Conservation (phyloP, 192 early-diverging fungal species). For the Rhizoclosmatium sp. region DNA sequence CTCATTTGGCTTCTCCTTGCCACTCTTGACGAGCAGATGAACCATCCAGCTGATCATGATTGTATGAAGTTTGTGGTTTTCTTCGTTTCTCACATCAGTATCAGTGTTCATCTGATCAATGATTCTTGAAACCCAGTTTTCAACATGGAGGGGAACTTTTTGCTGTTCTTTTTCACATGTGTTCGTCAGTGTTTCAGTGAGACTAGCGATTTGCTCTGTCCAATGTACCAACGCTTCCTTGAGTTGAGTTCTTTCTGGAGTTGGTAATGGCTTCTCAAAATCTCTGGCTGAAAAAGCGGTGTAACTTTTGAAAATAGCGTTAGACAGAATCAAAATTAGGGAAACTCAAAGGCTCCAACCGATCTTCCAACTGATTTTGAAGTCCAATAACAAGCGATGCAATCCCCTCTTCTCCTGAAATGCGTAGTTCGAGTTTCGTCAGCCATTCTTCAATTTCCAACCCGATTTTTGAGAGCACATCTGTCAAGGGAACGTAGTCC, state of each 20-base stretch:
- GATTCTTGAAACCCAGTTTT: constrained; percentile 57
- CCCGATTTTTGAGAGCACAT: constrained; percentile 47
- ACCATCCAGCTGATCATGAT: constrained; percentile 63
- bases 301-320: constrained; percentile 39
- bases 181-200: constrained; percentile 57
- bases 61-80: constrained; percentile 66
- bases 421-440: constrained; percentile 55
- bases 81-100: constrained; percentile 61
- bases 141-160: constrained; percentile 62
- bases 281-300: constrained; percentile 56
- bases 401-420: constrained; percentile 65
- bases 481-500: constrained; percentile 55
- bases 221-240: constrained; percentile 55
- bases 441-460: constrained; percentile 64
- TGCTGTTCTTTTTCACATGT: constrained; percentile 65
- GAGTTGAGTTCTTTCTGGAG: constrained; percentile 47
- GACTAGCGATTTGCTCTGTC: constrained; percentile 51
- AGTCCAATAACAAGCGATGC: constrained; percentile 57
- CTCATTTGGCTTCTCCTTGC: constrained; percentile 48
- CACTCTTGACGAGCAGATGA: constrained; percentile 56
- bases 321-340: not conserved
- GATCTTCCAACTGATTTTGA: constrained; percentile 68
- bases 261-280: constrained; percentile 50
- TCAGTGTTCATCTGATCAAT: constrained; percentile 66
- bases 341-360: constrained; percentile 11